Conservation (phyloP, 2,329 filamentous ascomycete genomes). For the Fusarium sp. region DNA sequence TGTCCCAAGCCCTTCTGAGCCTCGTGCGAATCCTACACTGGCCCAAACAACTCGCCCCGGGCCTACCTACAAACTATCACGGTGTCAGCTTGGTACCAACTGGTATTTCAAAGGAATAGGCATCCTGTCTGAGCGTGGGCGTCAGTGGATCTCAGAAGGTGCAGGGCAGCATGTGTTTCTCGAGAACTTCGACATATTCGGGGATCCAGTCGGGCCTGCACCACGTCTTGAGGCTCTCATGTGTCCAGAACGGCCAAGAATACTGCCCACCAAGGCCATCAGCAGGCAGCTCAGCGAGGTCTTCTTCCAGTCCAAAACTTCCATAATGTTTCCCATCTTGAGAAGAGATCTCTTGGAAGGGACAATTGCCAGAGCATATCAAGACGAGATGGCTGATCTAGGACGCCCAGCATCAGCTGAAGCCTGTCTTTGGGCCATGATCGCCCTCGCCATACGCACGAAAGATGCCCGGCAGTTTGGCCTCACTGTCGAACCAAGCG, state of each 20-base stretch:
- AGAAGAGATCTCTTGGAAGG: slow-evolving; percentile 23
- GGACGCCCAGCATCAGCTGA: slow-evolving; percentile 9
- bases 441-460: slow-evolving; percentile 16
- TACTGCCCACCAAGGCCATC: slow-evolving; percentile 3
- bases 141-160: slow-evolving; percentile 36
- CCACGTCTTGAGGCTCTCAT: slow-evolving; percentile 1
- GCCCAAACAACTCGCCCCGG: slow-evolving; percentile 1
- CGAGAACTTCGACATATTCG: slow-evolving; percentile 33
- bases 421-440: slow-evolving; percentile 26
- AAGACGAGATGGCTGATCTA: slow-evolving; percentile 1
- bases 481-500: not conserved
- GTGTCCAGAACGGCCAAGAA: slow-evolving; percentile 16
- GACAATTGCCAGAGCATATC: slow-evolving; percentile 15
- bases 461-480: slow-evolving; percentile 8
- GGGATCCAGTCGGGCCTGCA: slow-evolving; percentile 6
- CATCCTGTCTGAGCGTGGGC: slow-evolving; percentile 25
- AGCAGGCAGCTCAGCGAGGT: slow-evolving; percentile 12
- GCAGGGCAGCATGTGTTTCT: slow-evolving; percentile 34
- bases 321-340: slow-evolving; percentile 22
- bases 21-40: not conserved
- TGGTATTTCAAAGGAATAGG: slow-evolving; percentile 39
- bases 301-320: slow-evolving; percentile 29
- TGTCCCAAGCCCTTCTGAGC: slow-evolving; percentile 12
- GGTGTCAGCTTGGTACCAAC: slow-evolving; percentile 31
- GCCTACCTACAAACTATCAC: slow-evolving; percentile 17